These are phyloP conservation scores for Lathyrus sativus DNA, from an alignment of 306 rosid genomes.

Conservation along the genomic window DNA sequence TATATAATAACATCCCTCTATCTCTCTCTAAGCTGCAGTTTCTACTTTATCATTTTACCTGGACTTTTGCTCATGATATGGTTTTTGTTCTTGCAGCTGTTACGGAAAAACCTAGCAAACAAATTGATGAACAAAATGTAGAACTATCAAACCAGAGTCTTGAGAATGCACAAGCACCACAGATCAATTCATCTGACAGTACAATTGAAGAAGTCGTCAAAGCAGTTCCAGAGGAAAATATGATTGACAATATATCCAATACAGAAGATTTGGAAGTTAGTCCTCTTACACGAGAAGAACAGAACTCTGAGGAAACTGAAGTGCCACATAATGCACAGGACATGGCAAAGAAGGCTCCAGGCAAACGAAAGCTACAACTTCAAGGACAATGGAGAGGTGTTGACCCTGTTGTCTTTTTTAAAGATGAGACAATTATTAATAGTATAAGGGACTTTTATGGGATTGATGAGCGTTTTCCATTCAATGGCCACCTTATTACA, in stretches of 20 bases:
- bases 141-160: constrained; percentile 40
- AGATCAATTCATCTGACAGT: constrained; percentile 47
- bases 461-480: constrained; percentile 72
- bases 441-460: constrained; percentile 88
- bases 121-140: constrained; percentile 28
- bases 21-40: constrained; percentile 8
- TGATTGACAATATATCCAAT: constrained; percentile 47
- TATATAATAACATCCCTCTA: not conserved
- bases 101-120: constrained; percentile 49
- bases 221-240: constrained; percentile 56
- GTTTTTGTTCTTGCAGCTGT: constrained; percentile 44
- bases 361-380: constrained; percentile 72
- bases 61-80: constrained; percentile 24
- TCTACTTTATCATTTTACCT: constrained; percentile 15
- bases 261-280: constrained; percentile 43
- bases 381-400: constrained; percentile 99
- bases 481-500: constrained; percentile 77
- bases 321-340: constrained; percentile 42
- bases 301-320: constrained; percentile 44
- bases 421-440: constrained; percentile 66
- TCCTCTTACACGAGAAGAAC: constrained; percentile 45
- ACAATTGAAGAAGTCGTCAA: constrained; percentile 43
- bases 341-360: constrained; percentile 47
- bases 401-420: constrained; percentile 89
- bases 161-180: constrained; percentile 47